phyloP scores from a whole-genome alignment of 2,329 filamentous ascomycete species.

The Nannizzia gypsea region DNA sequence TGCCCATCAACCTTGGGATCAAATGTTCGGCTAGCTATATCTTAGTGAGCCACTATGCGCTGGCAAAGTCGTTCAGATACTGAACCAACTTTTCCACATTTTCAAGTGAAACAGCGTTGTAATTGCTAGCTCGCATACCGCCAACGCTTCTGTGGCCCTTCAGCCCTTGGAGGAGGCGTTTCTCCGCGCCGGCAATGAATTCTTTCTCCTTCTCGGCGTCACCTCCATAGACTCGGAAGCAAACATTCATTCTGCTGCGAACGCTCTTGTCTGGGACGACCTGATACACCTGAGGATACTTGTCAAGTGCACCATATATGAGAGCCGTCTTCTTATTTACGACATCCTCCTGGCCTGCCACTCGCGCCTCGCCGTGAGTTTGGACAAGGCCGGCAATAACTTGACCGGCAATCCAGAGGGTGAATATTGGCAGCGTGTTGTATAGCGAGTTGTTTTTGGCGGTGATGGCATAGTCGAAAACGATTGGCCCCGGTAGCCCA shows the following conservation, averaged over 20 bases:
- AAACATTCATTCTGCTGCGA: conserved; percentile 89
- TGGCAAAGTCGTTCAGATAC: conserved; percentile 44
- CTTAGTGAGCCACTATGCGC: not conserved
- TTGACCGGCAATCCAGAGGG: conserved; percentile 79
- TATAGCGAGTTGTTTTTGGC: conserved; percentile 92
- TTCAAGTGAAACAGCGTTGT: conserved; percentile 61
- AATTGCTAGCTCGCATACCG: conserved; percentile 77
- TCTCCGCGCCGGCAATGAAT: conserved; percentile 63
- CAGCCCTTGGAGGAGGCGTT: conserved; percentile 59
- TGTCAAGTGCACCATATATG: conserved; percentile 69
- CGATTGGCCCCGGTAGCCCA: conserved; percentile 50
- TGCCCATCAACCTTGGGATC: not conserved
- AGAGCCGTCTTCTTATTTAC: conserved; percentile 61
- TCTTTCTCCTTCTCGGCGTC: conserved; percentile 61
- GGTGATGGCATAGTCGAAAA: conserved; percentile 72
- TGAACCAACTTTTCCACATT: conserved; percentile 33
- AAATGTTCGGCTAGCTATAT: not conserved
- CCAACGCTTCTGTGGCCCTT: conserved; percentile 84
- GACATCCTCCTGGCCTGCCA: conserved; percentile 63
- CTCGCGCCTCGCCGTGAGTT: conserved; percentile 52
- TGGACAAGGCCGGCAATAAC: conserved; percentile 66
- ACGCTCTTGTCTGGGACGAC: conserved; percentile 64
- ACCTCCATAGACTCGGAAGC: conserved; percentile 62
- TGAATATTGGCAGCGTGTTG: conserved; percentile 91
- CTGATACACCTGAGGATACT: conserved; percentile 58